Evolutionary conservation across 257 asterid genomes (phyloP).

Genomic region (Gynochthodes officinalis): DNA sequence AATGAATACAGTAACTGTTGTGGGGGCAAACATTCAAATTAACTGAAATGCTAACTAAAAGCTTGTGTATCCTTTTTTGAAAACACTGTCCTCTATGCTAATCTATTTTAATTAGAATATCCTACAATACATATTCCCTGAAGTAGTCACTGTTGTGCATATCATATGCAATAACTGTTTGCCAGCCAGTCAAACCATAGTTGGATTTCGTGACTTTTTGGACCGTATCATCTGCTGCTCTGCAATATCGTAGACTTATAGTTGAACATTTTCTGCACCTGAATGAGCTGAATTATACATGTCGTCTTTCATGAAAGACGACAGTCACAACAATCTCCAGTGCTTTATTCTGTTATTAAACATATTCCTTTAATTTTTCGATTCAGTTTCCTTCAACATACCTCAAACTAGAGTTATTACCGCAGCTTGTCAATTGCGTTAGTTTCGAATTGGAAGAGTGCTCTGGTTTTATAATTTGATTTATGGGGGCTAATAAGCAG

Average conservation of each 20-base stretch:
- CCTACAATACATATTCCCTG: not conserved
- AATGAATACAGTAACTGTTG: not conserved
- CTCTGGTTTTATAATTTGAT: not conserved
- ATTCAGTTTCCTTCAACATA: not conserved
- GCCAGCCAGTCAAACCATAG: not conserved
- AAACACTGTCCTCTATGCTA: not conserved
- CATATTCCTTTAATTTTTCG: not conserved
- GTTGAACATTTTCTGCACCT: not conserved
- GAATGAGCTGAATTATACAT: not conserved
- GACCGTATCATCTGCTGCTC: too few relatives aligned
- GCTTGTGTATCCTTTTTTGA: not conserved
- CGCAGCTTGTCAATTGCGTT: conserved; percentile 3
- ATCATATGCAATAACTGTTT: not conserved
- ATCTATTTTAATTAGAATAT: not conserved
- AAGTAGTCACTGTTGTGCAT: not conserved
- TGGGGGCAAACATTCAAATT: not conserved
- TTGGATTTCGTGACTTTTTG: not conserved
- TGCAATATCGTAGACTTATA: not conserved
- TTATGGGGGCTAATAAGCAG: conserved; percentile 4
- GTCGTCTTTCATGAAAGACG: not conserved
- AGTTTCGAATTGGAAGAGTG: not conserved
- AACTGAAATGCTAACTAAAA: not conserved
- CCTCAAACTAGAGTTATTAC: not conserved
- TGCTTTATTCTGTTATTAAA: not conserved
- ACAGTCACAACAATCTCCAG: not conserved